Conservation (phyloP, 2,329 filamentous ascomycete species). For the Cordyceps militaris region DNA sequence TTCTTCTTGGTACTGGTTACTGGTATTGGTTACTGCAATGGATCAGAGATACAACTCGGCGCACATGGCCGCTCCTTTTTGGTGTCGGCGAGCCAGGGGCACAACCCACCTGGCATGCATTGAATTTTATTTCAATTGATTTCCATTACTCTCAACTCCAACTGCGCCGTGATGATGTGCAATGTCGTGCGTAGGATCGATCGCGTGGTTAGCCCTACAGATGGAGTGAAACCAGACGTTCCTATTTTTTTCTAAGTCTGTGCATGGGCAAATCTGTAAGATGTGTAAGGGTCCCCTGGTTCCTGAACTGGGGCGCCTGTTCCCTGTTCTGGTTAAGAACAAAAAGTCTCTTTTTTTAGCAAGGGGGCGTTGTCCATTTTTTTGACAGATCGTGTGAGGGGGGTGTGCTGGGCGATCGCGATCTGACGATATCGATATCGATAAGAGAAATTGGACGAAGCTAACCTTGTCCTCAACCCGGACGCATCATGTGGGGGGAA, state of each 20-base stretch:
- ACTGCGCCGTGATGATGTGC: neutral
- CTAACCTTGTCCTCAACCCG: no score
- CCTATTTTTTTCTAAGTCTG: neutral
- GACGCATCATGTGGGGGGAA: no score
- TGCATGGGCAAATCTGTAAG: no score
- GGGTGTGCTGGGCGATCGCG: neutral
- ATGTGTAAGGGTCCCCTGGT: neutral
- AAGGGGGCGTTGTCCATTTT: neutral
- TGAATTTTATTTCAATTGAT: slow-evolving; percentile 4
- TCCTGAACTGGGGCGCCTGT: neutral
- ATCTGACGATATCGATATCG: no score
- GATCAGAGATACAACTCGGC: slow-evolving; percentile 11
- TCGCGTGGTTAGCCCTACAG: neutral
- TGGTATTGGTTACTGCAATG: neutral
- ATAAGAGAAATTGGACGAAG: no score
- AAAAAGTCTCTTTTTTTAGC: neutral
- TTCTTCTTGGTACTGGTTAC: neutral
- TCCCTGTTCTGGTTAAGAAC: neutral
- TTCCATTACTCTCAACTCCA: neutral
- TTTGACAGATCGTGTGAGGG: neutral
- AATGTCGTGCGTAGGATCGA: neutral
- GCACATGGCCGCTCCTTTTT: slow-evolving; percentile 3
- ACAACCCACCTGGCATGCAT: slow-evolving; percentile 13
- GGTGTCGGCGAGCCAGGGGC: slow-evolving; percentile 10
- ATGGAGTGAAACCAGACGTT: neutral